phyloP scores from a whole-genome alignment of 2,329 filamentous ascomycete species.

The Helotiales sp. region DNA sequence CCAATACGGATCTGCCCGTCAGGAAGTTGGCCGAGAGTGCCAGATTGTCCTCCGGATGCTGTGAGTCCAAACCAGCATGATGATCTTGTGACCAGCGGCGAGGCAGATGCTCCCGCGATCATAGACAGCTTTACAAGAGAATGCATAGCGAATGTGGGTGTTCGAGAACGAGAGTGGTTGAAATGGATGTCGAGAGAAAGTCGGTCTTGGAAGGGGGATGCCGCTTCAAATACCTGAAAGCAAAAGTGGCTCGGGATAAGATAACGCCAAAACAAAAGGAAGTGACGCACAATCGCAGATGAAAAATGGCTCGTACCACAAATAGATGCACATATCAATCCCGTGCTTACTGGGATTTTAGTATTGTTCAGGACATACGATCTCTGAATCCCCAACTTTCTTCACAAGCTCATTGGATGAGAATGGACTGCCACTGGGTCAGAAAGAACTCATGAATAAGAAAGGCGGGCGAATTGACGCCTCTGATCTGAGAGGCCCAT shows the following conservation, averaged over 20 bases:
- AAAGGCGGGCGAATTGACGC: background rate
- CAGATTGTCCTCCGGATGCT: constrained; percentile 54
- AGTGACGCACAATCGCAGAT: background rate
- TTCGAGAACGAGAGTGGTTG: constrained; percentile 13
- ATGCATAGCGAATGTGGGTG: constrained; percentile 24
- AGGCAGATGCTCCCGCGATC: constrained; percentile 45
- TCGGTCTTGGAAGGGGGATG: background rate
- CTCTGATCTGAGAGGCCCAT: background rate
- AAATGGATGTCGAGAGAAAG: background rate
- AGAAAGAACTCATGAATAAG: background rate
- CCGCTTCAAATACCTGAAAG: background rate
- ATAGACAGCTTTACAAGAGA: constrained; percentile 20
- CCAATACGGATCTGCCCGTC: constrained; percentile 68
- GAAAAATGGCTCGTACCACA: background rate
- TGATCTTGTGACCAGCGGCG: constrained; percentile 44
- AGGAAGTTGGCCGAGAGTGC: constrained; percentile 62
- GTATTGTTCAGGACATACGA: background rate
- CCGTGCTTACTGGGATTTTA: constrained; percentile 11
- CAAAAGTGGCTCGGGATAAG: background rate
- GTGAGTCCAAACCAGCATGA: constrained; percentile 59
- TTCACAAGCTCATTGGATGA: constrained; percentile 1
- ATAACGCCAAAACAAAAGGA: background rate
- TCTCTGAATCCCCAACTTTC: background rate
- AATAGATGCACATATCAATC: background rate
- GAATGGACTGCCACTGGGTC: background rate